A percentile compares a stretch with the other conserved stretches of the same genome.
Evolutionary conservation across 2,329 filamentous ascomycete genomes (phyloP).

Genomic region (Didymella sp.): DNA sequence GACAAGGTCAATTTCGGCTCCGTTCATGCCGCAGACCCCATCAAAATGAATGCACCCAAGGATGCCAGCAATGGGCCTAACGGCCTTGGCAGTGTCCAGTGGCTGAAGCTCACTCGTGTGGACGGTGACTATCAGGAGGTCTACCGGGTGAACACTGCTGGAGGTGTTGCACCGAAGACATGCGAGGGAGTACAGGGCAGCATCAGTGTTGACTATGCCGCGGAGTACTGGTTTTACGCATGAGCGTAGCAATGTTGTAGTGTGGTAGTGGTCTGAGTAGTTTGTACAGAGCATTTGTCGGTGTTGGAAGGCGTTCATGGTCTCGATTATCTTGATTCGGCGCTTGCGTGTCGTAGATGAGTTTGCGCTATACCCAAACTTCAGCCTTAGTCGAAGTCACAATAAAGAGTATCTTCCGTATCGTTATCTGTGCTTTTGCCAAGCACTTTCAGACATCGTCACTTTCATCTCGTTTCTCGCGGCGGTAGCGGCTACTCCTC

Average conservation of each 20-base stretch:
- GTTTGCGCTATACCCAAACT: constrained; percentile 25
- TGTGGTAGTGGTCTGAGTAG: constrained; percentile 1
- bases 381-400: constrained; percentile 30
- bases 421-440: background rate
- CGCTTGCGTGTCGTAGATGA: constrained; percentile 10
- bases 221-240: constrained; percentile 74
- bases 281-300: constrained; percentile 44
- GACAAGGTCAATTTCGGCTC: constrained; percentile 61
- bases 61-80: constrained; percentile 65
- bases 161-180: constrained; percentile 75
- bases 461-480: constrained; percentile 32
- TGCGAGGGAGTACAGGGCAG: constrained; percentile 69
- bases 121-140: constrained; percentile 69
- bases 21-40: constrained; percentile 69
- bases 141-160: constrained; percentile 84
- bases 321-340: background rate
- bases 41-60: constrained; percentile 67
- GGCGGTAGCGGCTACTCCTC: constrained; percentile 37
- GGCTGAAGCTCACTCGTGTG: constrained; percentile 72
- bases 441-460: constrained; percentile 22
- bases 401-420: constrained; percentile 19
- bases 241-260: constrained; percentile 13
- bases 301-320: constrained; percentile 33
- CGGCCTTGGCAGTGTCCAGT: constrained; percentile 71
- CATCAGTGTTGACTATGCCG: constrained; percentile 81